phyloP scores from a whole-genome alignment of 768 basidiomycete genomes.

The Sistotremastrum suecicum region DNA sequence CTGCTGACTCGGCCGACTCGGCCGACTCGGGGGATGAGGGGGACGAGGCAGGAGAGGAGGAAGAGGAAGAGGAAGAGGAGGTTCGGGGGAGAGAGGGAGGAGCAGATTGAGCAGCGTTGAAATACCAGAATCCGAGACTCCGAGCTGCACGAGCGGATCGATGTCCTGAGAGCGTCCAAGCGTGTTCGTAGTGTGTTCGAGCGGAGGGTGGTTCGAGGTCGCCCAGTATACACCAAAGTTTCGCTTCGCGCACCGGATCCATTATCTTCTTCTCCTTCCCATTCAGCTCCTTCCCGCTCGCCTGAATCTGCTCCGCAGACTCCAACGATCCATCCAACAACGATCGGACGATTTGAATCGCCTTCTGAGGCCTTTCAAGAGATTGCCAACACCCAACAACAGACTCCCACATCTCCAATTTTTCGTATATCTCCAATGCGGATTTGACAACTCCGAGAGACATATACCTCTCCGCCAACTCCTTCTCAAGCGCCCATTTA shows the following conservation, averaged over 20 bases:
- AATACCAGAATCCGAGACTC: conserved; percentile 76
- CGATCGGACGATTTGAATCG: conserved; percentile 68
- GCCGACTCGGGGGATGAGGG: too few species aligned
- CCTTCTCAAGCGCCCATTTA: conserved; percentile 88
- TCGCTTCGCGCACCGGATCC: conserved; percentile 67
- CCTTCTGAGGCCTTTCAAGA: conserved; percentile 69
- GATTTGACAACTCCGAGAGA: conserved; percentile 78
- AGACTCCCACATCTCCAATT: conserved; percentile 98
- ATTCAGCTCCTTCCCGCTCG: conserved; percentile 40
- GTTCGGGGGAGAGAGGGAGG: too few species aligned
- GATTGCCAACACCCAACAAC: conserved; percentile 79
- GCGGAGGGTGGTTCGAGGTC: conserved; percentile 73
- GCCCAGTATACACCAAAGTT: conserved; percentile 89
- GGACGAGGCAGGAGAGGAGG: too few species aligned
- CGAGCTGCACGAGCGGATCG: conserved; percentile 87
- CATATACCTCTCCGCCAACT: conserved; percentile 74
- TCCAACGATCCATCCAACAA: conserved; percentile 70
- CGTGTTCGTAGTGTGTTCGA: conserved; percentile 59
- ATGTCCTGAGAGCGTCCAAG: conserved; percentile 70
- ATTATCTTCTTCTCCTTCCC: conserved; percentile 27
- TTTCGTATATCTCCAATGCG: conserved; percentile 86
- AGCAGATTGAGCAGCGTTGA: conserved; percentile 15
- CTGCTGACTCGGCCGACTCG: conserved; percentile 15
- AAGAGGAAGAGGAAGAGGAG: too few species aligned
- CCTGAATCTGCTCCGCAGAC: conserved; percentile 64